Percentiles rank a stretch among this genome's conserved stretches.
Evolutionary conservation across 2,329 filamentous ascomycete species (phyloP).

Genomic region (Xylaria sp.): DNA sequence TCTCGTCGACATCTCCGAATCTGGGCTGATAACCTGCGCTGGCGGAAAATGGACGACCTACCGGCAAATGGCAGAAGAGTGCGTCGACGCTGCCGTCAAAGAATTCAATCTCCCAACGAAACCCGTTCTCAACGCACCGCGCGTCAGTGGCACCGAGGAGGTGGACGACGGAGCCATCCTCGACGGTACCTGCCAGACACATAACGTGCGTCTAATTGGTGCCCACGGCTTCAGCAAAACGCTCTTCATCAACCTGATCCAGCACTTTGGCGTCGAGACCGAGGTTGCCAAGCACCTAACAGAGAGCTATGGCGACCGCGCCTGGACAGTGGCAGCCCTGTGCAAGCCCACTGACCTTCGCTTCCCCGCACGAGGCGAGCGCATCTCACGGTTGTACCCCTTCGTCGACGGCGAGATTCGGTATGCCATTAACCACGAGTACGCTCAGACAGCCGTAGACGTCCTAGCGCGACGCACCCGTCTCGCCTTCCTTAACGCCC

Average conservation of each 20-base stretch:
- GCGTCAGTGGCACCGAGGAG: constrained; percentile 75
- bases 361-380: constrained; percentile 84
- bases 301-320: constrained; percentile 88
- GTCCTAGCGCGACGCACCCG: constrained; percentile 86
- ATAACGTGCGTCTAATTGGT: constrained; percentile 82
- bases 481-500: constrained; percentile 89
- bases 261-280: constrained; percentile 91
- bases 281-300: constrained; percentile 91
- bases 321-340: constrained; percentile 88
- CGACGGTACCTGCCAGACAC: constrained; percentile 80
- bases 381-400: constrained; percentile 83
- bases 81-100: constrained; percentile 81
- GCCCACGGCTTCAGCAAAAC: constrained; percentile 89
- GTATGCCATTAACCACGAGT: constrained; percentile 89
- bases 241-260: constrained; percentile 93
- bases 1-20: constrained; percentile 80
- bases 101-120: constrained; percentile 72
- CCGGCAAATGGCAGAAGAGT: constrained; percentile 91
- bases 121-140: constrained; percentile 68
- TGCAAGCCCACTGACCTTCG: constrained; percentile 80
- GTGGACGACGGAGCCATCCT: constrained; percentile 75
- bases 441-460: constrained; percentile 90
- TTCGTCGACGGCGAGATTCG: constrained; percentile 93
- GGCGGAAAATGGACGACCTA: constrained; percentile 96
- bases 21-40: constrained; percentile 84